Percentiles rank a stretch among this genome's conserved stretches.
phyloP scores from a whole-genome alignment of 2,329 filamentous ascomycete species.

The Fusarium torulosum region DNA sequence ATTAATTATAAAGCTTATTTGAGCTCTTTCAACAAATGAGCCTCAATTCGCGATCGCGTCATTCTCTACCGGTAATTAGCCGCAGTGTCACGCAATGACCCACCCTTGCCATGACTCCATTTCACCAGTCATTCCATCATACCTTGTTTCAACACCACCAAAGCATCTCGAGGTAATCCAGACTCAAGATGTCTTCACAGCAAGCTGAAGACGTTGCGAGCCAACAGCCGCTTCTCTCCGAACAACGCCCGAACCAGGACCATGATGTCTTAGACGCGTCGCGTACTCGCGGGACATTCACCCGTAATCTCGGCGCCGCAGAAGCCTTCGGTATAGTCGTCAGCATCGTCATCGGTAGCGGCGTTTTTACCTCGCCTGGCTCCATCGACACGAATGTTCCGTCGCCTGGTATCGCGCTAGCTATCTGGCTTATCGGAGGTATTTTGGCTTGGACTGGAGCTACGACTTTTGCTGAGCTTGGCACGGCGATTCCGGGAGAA shows the following conservation, averaged over 20 bases:
- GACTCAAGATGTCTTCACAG: constrained; percentile 27
- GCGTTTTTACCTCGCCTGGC: constrained; percentile 74
- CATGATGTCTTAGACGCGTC: constrained; percentile 11
- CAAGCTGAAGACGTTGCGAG: constrained; percentile 14
- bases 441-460: constrained; percentile 74
- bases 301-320: constrained; percentile 59
- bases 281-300: constrained; percentile 51
- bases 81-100: constrained; percentile 23
- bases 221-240: constrained; percentile 36
- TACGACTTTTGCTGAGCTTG: constrained; percentile 71
- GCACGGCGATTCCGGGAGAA: constrained; percentile 72
- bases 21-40: fast-evolving
- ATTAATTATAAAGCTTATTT: not conserved
- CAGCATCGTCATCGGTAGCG: constrained; percentile 73
- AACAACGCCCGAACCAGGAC: constrained; percentile 9
- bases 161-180: not conserved
- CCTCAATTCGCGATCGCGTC: constrained; percentile 7
- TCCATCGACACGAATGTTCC: constrained; percentile 73
- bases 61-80: constrained; percentile 41
- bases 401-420: constrained; percentile 68
- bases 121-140: not conserved
- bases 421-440: constrained; percentile 72
- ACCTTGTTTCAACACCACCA: constrained; percentile 4
- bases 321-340: constrained; percentile 71
- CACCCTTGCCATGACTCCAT: constrained; percentile 17